Evolutionary conservation across 2,329 filamentous ascomycete species (phyloP), one percentile per base, ranked within the genome.

Genomic region (Lachnellula cervina): DNA sequence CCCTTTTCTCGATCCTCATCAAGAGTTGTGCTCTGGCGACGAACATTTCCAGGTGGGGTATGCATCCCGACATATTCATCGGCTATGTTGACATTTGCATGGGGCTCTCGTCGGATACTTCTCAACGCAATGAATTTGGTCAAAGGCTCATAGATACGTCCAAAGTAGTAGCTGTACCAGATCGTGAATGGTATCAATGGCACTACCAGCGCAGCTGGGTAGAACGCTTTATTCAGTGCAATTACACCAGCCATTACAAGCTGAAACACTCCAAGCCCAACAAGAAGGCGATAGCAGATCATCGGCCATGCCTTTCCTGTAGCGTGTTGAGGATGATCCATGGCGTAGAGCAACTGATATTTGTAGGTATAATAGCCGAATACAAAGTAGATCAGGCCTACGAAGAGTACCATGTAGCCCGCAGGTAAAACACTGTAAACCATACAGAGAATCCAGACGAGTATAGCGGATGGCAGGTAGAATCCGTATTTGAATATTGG

Each of bases 301-400:
- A 99, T 96, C 49, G 89, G 87, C 94, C 94, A 99, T 4, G 92
- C 91, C 59, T 88, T 86, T 19, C 95, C 95, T 0, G 93, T 97
- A 16, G 91, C 90, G 69, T 96, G 91, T 68, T 95, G 90, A 16
- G 90, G 89, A 70, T 97, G 93, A 66, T 97, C 92, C 94, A 99
- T 99, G 34, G 94, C 91, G 71, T 99, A 99, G 4, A 99, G 79
- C 4, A 99, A 78, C 75, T 99, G 95, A 73, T 99, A 99, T 71
- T 97, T 97, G 80, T 96, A 95, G 34, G 90, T 89, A 68, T 93
- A 93, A 70, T 90, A 88, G 19, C 91, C 91, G 14, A 96, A 81
- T 19, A 82, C 70, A 65, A 95, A 96, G 72, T 95, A 99, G 13
- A 90, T 76, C 49, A 93, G 75, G 3, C 94, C 94, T 49, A 93